A percentile compares a stretch with the other conserved stretches of the same genome.
Conservation (phyloP, 106 monocot species). For the Cymbidium sinense region DNA sequence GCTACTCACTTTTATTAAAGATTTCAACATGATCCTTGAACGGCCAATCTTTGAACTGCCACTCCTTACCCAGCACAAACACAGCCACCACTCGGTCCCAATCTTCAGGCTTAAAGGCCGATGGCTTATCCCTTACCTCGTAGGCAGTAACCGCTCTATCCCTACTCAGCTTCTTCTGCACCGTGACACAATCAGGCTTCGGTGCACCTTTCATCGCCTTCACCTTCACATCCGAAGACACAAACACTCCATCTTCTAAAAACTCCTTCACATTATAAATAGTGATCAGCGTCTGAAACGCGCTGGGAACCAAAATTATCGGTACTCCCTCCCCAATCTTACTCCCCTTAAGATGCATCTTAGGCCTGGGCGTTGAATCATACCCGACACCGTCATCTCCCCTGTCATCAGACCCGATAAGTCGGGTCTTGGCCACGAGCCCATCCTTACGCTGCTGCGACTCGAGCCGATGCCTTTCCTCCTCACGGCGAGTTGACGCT, state of each 20-base stretch:
- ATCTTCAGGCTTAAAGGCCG: slow-evolving; percentile 67
- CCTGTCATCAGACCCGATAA: slow-evolving; percentile 41
- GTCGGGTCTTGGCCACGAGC: slow-evolving; percentile 57
- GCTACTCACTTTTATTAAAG: slow-evolving; percentile 78
- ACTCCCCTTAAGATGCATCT: slow-evolving; percentile 56
- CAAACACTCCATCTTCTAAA: slow-evolving; percentile 87
- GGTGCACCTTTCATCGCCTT: slow-evolving; percentile 45
- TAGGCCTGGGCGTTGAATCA: slow-evolving; percentile 39
- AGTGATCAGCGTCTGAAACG: slow-evolving; percentile 94
- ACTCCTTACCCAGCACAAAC: slow-evolving; percentile 97
- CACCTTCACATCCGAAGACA: slow-evolving; percentile 74
- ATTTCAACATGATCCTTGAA: slow-evolving; percentile 96
- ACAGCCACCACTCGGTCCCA: slow-evolving; percentile 96
- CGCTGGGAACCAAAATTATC: slow-evolving; percentile 96
- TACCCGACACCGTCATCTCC: slow-evolving; percentile 9
- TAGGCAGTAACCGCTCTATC: slow-evolving; percentile 64
- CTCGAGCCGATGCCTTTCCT: slow-evolving; percentile 67
- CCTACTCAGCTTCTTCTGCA: slow-evolving; percentile 98
- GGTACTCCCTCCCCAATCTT: slow-evolving; percentile 87
- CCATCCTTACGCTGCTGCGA: slow-evolving; percentile 82
- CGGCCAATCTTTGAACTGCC: slow-evolving; percentile 99
- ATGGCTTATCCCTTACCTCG: slow-evolving; percentile 94
- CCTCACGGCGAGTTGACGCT: slow-evolving; percentile 56
- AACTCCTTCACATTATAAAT: slow-evolving; percentile 98
- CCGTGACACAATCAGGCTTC: slow-evolving; percentile 86